Base-by-base conservation (phyloP, 805 yeast genomes). In the Clavispora carvajalis region DNA sequence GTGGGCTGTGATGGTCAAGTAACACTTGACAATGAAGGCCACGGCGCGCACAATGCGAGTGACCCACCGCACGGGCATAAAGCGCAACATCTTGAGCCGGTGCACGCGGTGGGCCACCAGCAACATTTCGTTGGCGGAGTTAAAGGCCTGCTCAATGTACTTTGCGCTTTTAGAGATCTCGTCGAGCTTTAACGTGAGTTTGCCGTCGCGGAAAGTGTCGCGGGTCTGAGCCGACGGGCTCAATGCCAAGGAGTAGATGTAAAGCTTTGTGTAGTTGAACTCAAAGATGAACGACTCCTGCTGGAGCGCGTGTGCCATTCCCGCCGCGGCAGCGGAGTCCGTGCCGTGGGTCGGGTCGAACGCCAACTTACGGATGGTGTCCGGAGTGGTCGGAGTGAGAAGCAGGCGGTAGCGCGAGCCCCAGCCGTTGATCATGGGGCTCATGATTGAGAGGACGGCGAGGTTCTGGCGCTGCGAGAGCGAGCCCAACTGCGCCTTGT, bases 41-140 rank as follows among this genome's bases (percentile, higher is more conserved):
- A 88, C 88, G 0, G 96, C 86, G 51, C 91, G 78, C 16, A 90
- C 89, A 21, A 88, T 79, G 38, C 95, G 71, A 0, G 86, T 83
- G 6, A 85, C 80, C 95, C 96, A 89, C 47, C 96, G 69, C n/a
- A 88, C 89, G 1, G 98, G 96, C 81, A 89, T 87, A 55, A 73
- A 83, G 42, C 79, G 70, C 39, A 88, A 63, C 69, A 82, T 63
- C 43, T 74, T 77, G 43, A 83, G 62, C 46, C 71, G 71, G 52
- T 82, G 86, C 5, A 88, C 79, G 29, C 93, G 63, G 41, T 77
- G 78, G 4, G 90, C 85, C 4, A 84, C 82, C 18, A 75, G 71
- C 21, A 90, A 63, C 52, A 86, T 76, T 55, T 85, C 95, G 52
- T 81, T 80, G 1, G 96, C 96, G 0, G 97, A 83, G 43, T 71